Evolutionary conservation across 164 flowering plant genomes (phyloP), one percentile per base, ranked within the genome.

Genomic region (Piper betle): DNA sequence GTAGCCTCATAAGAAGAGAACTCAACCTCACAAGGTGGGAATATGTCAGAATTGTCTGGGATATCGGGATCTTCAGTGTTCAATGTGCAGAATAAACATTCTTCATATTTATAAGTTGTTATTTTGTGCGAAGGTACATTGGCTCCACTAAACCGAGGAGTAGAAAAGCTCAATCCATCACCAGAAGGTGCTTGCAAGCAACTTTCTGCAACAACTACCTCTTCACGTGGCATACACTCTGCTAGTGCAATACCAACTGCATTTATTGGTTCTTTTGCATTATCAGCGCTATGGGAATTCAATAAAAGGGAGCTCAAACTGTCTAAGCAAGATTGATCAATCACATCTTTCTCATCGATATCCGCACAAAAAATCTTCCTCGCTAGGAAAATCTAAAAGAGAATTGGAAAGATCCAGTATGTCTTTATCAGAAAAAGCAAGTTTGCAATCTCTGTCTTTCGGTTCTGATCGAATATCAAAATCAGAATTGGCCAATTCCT

Each of bases 51-150:
- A 75, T 87, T 92, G 78, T 65, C 60, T n/a, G 98, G 98, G 57
- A 90, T 75, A 17, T 83, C 87, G 39, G 74, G 78, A 64, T 87
- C 91, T 72, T 86, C 94, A 2, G 84, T 77, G 73, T 81, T 92
- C 58, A 90, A 67, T 11, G 63, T 11, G 69, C 98, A 92, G 68
- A 68, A 72, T 40, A 81, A 81, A 62, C 75, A 69, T 53, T 77
- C 86, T 68, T 77, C 41, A 37, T 33, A 46, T 58, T 78, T 79
- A 52, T 75, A 84, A 54, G 68, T 68, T 38, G 62, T 53, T 68
- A 71, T 66, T 55, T 71, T 53, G 39, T 57, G 39, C 52, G 63
- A 59, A 43, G 77, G 50, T 25, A 64, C 37, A 46, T 77, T 39
- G 60, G 52, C 58, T 42, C 69, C 16, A 57, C 62, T 71, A 52